Base-by-base conservation (phyloP, 768 basidiomycete genomes). In the Boletus barrowsii region DNA sequence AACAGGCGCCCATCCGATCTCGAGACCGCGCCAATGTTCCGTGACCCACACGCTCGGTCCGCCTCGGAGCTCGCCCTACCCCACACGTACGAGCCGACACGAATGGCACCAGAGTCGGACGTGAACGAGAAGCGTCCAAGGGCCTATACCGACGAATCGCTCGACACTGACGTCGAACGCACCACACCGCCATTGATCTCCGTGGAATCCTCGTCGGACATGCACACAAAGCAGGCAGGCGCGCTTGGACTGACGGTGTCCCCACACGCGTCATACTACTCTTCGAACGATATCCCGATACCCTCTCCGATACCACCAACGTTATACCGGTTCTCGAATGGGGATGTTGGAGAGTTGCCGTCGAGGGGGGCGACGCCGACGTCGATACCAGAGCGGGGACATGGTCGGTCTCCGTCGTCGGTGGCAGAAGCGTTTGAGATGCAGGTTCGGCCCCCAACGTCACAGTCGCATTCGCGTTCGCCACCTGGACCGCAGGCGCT, bases 1-100 rank as follows among this genome's bases (percentile, higher is more conserved):
- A 74, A 73, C 43, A 68, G 66, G 37, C 65, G 53, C 41, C 33
- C 18, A 3, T 55, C 57, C 47, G 78, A 78, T 56, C 66, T 82
- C 3, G 89, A 92, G 73, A 76, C 79, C 14, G 78, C 83, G 1
- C 88, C 89, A 3, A 91, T 92, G 78, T 88, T 89, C 70, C 72
- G 76, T 24, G 76, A 82, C 32, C 79, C 78, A 7, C 87, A 90
- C 58, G 76, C 68, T 43, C 80, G 85, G 6, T 88, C 88, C 1
- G 68, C 76, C 3, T 90, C 87, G 0, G 88, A 90, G 59, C 57
- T 85, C 10, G 78, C 80, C 4, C 60, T 61, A 43, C 53, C 58
- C 52, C 42, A 72, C 41, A 55, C 54, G 45, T 87, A 88, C 54
- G 83, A 83, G 51, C 79, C 82, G 1, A 74, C 76, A 4, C 63